Conservation (phyloP, 306 rosid species). For the Dryas drummondii region DNA sequence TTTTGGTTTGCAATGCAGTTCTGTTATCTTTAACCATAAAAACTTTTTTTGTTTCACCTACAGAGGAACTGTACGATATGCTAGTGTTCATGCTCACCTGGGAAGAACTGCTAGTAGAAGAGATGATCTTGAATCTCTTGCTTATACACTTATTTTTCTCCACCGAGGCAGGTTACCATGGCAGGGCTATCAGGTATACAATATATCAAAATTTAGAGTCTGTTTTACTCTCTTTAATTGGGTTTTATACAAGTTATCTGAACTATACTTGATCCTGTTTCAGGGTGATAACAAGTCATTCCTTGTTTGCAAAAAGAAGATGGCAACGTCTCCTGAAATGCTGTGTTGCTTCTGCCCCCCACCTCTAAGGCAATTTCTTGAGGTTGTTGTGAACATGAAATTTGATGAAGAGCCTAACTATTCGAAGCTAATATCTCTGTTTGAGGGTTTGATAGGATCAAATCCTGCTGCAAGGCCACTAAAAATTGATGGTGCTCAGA, state of each 20-base stretch:
- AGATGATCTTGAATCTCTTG: conserved; percentile 96
- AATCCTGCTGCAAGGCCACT: conserved; percentile 87
- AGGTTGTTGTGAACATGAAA: conserved; percentile 88
- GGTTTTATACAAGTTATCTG: conserved; percentile 5
- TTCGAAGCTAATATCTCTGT: conserved; percentile 72
- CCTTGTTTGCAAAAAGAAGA: conserved; percentile 73
- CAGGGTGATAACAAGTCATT: conserved; percentile 89
- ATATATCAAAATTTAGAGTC: conserved; percentile 17
- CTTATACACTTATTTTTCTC: conserved; percentile 88
- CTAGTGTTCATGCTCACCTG: conserved; percentile 94
- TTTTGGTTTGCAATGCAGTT: conserved; percentile 1
- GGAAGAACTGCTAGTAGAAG: conserved; percentile 98
- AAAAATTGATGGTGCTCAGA: conserved; percentile 88
- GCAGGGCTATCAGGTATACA: conserved; percentile 87
- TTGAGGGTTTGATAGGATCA: conserved; percentile 78
- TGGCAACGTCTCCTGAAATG: conserved; percentile 94
- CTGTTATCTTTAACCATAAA: conserved; percentile 8
- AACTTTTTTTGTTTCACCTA: conserved; percentile 7
- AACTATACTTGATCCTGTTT: conserved; percentile 7
- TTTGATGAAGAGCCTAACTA: conserved; percentile 97
- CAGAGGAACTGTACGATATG: conserved; percentile 97
- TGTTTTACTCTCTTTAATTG: conserved; percentile 4
- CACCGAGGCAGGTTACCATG: conserved; percentile 88
- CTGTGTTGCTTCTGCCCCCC: conserved; percentile 89
- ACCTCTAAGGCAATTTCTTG: conserved; percentile 83